phyloP scores from a whole-genome alignment of 73 alveolate species.

The Paramecium sonneborni region DNA sequence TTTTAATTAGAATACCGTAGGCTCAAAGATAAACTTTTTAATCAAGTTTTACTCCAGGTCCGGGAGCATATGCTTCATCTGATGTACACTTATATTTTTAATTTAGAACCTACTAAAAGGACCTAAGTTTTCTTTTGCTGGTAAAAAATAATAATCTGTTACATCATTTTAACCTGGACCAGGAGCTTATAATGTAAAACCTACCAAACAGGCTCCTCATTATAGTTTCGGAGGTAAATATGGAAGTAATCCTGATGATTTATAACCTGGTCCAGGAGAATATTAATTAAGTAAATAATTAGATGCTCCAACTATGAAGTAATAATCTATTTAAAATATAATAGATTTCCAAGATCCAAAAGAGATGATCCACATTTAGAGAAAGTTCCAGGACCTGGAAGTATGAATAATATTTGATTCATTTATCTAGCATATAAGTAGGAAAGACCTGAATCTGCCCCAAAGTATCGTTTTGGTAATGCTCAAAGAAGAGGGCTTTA shows the following conservation, averaged over 20 bases:
- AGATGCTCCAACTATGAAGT: background rate
- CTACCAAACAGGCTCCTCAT: background rate
- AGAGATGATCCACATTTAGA: background rate
- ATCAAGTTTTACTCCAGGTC: conserved; percentile 42
- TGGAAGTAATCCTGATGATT: background rate
- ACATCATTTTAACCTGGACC: conserved; percentile 48
- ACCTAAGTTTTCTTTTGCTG: conserved; percentile 10
- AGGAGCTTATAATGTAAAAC: conserved; percentile 34
- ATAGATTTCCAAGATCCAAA: background rate
- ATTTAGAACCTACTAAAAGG: background rate
- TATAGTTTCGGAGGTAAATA: conserved; percentile 13
- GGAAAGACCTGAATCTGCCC: conserved; percentile 46
- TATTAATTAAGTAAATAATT: background rate
- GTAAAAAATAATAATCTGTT: conserved; percentile 1
- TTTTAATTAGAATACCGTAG: background rate
- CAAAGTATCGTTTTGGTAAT: conserved; percentile 27
- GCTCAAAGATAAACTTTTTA: conserved; percentile 39
- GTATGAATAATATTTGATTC: background rate
- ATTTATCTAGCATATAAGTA: background rate
- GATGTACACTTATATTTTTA: background rate
- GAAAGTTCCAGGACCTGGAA: conserved; percentile 47
- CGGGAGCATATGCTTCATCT: conserved; percentile 30
- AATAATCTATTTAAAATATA: background rate
- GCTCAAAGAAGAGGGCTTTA: conserved; percentile 9
- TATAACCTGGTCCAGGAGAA: conserved; percentile 39